Base-by-base conservation (phyloP, 1,139 yeast species). In the Hanseniaspora uvarum region DNA sequence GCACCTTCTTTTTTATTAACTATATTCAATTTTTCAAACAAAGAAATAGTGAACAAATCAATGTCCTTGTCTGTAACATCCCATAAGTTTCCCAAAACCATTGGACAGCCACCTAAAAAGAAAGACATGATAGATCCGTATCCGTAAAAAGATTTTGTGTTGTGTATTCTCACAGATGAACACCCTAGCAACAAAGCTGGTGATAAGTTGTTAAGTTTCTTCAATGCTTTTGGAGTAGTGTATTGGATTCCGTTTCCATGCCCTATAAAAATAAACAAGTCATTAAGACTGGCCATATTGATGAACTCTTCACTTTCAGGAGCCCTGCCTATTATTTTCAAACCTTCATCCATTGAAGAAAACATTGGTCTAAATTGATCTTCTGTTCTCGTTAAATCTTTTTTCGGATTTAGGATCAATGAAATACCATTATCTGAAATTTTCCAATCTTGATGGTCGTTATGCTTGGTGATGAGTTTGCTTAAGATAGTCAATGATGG, bases 21-120 rank as follows among this genome's bases (percentile, higher is more conserved):
- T 28, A 83, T 68, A 0, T 89, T 88, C 80, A 88, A 81, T 56
- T 73, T 70, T 12, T 75, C 75, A 60, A 87, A 75, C 39, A 84
- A 67, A 1, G 77, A 70, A 12, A 74, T 58, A 46, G 88, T 83
- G 61, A 88, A 87, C 60, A 74, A 75, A 67, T 92, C 97, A 54
- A 88, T 86, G 65, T 92, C 98, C 61, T 86, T 88, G 66, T 92
- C 98, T 0, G 97, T 92, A 5, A 92, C 97, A 67, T 88, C 96
- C 98, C 98, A 92, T 59, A 92, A 69, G 63, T 87, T 88, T 0
- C 87, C 96, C 43, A 92, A 70, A 1, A 87, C 75, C 80, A 85
- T 76, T 0, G 95, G 94, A 47, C 87, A 78, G 0, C 94, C 95
- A 33, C 92, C 92, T 5, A 77, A 70, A 36, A 89, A 65, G 74